These are phyloP conservation scores for Eimeria maxima DNA, from an alignment of 169 alveolate genomes.

Conservation along the genomic window DNA sequence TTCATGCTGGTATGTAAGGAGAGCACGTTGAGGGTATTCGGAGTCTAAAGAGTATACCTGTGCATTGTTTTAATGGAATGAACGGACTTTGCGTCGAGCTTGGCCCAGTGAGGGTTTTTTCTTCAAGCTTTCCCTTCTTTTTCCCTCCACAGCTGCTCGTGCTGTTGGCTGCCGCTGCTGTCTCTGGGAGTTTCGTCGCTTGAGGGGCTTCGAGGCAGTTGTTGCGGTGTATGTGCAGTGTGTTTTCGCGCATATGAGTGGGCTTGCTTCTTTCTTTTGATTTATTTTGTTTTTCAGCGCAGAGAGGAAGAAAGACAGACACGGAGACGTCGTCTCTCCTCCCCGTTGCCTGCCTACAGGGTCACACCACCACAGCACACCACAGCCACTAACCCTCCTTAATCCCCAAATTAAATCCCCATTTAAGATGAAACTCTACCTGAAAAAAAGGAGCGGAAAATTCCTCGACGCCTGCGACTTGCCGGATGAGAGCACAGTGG, in stretches of 20 bases:
- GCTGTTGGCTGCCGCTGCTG: not conserved
- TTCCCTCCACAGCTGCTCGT: not conserved
- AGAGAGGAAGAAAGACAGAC: not conserved
- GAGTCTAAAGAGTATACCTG: too few species aligned
- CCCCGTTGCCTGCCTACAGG: not conserved
- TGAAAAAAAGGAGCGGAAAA: slow-evolving; percentile 83
- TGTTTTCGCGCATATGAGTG: not conserved
- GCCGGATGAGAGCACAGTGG: slow-evolving; percentile 81
- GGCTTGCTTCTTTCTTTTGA: not conserved
- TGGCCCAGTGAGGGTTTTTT: not conserved
- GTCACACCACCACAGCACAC: not conserved
- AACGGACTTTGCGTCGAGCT: not conserved
- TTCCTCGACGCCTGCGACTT: slow-evolving; percentile 79
- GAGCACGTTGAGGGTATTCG: not conserved
- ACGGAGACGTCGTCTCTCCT: not conserved
- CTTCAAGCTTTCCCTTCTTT: not conserved
- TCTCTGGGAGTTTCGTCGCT: not conserved
- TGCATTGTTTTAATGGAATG: too few species aligned
- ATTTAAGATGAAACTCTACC: slow-evolving; percentile 78
- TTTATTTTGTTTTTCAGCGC: not conserved
- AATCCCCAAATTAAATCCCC: not conserved
- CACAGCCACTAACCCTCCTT: too few species aligned
- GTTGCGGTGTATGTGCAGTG: not conserved
- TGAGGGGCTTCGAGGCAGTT: slow-evolving; percentile 6
- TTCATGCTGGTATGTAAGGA: not conserved